Evolutionary conservation across 179 eudicot genomes (phyloP).

Genomic region (Silene vulgaris): DNA sequence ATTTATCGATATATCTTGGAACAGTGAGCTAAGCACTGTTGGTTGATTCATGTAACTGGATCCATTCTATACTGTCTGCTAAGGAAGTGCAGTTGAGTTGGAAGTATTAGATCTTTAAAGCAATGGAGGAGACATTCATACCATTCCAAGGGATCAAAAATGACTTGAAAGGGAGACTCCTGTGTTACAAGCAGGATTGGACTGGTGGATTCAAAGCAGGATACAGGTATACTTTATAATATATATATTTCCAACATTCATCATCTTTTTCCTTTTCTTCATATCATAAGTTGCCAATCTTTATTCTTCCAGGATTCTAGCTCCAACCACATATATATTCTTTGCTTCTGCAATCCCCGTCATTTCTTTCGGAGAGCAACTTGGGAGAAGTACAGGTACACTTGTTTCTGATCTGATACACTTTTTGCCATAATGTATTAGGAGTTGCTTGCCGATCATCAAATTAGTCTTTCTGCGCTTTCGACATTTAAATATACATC

Average conservation of each 20-base stretch:
- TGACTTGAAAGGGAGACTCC: constrained; percentile 44
- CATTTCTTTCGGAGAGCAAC: constrained; percentile 81
- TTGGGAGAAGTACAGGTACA: constrained; percentile 67
- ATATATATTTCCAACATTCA: constrained; percentile 4
- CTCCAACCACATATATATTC: constrained; percentile 84
- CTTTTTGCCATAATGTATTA: neutral
- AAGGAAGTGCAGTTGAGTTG: neutral
- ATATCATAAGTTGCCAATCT: neutral
- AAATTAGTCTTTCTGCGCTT: neutral
- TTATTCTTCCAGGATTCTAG: constrained; percentile 51
- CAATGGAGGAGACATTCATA: constrained; percentile 40
- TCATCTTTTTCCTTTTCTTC: constrained; percentile 2
- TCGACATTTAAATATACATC: no score
- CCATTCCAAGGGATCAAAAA: constrained; percentile 46
- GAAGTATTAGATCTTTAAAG: no score
- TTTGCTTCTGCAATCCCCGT: constrained; percentile 92
- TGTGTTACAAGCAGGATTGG: constrained; percentile 53
- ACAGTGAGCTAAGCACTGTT: neutral
- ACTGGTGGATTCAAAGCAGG: constrained; percentile 48
- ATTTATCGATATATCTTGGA: constrained; percentile 16
- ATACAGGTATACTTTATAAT: constrained; percentile 32
- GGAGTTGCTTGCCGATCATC: neutral
- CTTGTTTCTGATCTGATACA: neutral
- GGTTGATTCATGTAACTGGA: constrained; percentile 18
- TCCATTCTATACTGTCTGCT: constrained; percentile 1